phyloP scores from a whole-genome alignment of 73 alveolate genomes.

The Tetrahymena borealis region DNA sequence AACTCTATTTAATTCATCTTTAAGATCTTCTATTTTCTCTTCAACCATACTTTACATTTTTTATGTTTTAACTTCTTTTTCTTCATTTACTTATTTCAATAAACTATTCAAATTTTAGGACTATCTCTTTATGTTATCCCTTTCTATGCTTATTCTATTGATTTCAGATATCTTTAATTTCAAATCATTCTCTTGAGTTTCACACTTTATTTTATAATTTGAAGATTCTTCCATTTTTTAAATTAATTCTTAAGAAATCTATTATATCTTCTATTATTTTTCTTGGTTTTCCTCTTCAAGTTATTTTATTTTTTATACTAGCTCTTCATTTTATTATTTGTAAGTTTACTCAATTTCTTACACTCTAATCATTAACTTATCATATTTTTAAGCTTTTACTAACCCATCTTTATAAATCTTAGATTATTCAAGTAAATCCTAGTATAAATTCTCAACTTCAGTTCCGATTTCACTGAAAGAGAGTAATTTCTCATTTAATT shows the following conservation, averaged over 20 bases:
- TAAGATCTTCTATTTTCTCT: not conserved
- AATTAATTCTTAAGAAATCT: not conserved
- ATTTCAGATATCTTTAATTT: not conserved
- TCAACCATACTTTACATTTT: not conserved
- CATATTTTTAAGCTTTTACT: not conserved
- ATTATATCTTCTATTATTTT: not conserved
- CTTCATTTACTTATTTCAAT: not conserved
- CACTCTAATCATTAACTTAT: not conserved
- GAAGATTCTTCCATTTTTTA: not conserved
- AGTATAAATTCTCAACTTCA: not conserved
- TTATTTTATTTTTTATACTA: not conserved
- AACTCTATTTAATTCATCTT: not conserved
- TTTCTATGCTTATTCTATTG: not conserved
- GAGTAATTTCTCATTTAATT: not conserved
- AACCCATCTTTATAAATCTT: not conserved
- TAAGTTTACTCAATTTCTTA: not conserved
- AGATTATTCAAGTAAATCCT: not conserved
- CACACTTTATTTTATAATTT: not conserved
- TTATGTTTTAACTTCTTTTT: not conserved
- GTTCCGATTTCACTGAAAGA: not conserved
- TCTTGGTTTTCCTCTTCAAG: not conserved
- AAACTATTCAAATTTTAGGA: not conserved
- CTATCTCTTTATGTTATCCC: not conserved
- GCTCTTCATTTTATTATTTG: not conserved
- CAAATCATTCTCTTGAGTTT: not conserved